A percentile compares a stretch with the other conserved stretches of the same genome.
phyloP scores from a whole-genome alignment of 1,284 basidiomycete species.

The Trametes pubescens region DNA sequence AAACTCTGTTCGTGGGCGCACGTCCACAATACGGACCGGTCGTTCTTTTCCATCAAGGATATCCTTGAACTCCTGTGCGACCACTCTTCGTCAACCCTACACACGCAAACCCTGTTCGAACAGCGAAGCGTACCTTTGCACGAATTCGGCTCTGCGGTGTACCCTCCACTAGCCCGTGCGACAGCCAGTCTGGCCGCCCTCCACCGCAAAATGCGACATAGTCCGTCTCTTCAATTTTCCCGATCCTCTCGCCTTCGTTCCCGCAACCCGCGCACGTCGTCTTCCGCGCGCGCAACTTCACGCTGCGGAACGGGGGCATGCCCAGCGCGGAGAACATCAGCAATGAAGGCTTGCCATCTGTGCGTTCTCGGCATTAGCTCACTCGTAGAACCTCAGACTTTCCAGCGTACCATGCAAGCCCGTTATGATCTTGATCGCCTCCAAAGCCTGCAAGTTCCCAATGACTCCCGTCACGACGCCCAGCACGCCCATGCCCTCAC shows the following conservation, averaged over 20 bases:
- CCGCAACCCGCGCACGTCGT: conserved; percentile 72
- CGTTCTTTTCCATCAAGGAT: conserved; percentile 43
- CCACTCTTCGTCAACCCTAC: conserved; percentile 2
- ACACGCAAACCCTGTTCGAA: neutral
- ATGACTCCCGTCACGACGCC: conserved; percentile 92
- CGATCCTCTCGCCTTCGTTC: conserved; percentile 50
- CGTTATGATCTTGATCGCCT: conserved; percentile 85
- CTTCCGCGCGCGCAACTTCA: conserved; percentile 80
- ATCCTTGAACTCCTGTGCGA: conserved; percentile 52
- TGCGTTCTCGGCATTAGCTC: neutral
- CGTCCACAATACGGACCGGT: conserved; percentile 75
- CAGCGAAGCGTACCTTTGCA: conserved; percentile 46
- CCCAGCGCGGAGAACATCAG: conserved; percentile 80
- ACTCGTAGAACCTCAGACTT: neutral
- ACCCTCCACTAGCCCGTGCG: conserved; percentile 53
- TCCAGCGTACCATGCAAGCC: conserved; percentile 70
- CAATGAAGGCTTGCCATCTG: conserved; percentile 69
- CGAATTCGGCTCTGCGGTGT: conserved; percentile 54
- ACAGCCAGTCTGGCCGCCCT: conserved; percentile 66
- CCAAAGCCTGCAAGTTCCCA: conserved; percentile 91
- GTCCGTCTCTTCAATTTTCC: conserved; percentile 62
- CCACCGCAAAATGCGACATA: conserved; percentile 86
- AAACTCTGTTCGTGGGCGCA: conserved; percentile 84
- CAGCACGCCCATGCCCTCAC: conserved; percentile 92
- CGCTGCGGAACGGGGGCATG: conserved; percentile 77